Base-by-base conservation (phyloP, 495 filamentous ascomycete species). In the Delitschia confertaspora region DNA sequence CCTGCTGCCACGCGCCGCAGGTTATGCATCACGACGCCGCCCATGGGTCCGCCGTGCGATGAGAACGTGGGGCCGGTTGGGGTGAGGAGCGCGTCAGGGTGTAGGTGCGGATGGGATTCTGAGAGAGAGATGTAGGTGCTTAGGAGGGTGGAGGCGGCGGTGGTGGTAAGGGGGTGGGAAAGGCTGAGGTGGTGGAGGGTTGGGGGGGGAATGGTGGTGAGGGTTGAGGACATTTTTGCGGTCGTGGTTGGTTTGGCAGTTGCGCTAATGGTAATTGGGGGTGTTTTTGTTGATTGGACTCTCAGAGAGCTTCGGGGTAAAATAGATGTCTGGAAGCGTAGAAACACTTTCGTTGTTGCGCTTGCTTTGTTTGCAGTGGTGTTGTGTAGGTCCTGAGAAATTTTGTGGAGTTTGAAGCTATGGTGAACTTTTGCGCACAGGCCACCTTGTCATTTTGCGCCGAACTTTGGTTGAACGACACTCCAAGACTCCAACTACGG, bases 1-100 rank as follows among this genome's bases (percentile, higher is more conserved):
- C 80, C 81, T 0, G 74, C 75, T 57, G 80, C 74, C 7, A 84
- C 73, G 16, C 81, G 72, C 56, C 74, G 68, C 35, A 85, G 58
- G 52, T 81, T 79, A 57, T 81, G 76, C 31, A 85, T 61, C 14
- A 73, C 71, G 11, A 84, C 55, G 18, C 75, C 65, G 47, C 65
- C 65, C 3, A 17, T 69, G 1, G 71, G 64, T 30, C 75, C 75
- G 8, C 71, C 70, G 37, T 66, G 64, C 14, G 72, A 67, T 32
- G 71, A 23, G 51, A 55, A 64, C 18, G 34, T 61, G 20, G 77
- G 75, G 3, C 80, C 81, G 29, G 70, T 65, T 43, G 78, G 69
- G 33, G 67, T 74, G 55, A 85, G 72, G 42, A 70, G 66, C 31
- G 76, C 73, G 48, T 79, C 80, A 3, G 81, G 81, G 53, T 82